Evolutionary conservation across 805 yeast genomes (phyloP).

Genomic region (Candida montana): DNA sequence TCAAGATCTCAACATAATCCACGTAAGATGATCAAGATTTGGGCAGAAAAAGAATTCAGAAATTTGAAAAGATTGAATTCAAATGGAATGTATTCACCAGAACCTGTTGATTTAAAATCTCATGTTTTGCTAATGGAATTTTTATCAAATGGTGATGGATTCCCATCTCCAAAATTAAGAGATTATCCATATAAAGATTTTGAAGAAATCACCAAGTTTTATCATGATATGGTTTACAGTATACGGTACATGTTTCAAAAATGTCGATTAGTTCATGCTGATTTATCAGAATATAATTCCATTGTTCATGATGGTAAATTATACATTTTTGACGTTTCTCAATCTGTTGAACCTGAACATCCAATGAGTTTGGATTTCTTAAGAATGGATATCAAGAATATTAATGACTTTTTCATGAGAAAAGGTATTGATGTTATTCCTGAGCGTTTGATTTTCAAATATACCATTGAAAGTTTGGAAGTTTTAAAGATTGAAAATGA

Average conservation of each 20-base stretch:
- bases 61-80: constrained; percentile 77
- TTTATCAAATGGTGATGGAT: constrained; percentile 68
- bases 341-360: constrained; percentile 96
- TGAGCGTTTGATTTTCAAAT: constrained; percentile 77
- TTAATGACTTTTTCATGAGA: constrained; percentile 77
- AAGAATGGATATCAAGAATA: constrained; percentile 96
- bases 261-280: constrained; percentile 94
- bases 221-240: constrained; percentile 73
- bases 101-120: constrained; percentile 80
- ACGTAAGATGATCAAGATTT: constrained; percentile 91
- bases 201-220: constrained; percentile 61
- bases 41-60: constrained; percentile 98
- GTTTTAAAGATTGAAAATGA: constrained; percentile 36
- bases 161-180: constrained; percentile 84
- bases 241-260: constrained; percentile 85
- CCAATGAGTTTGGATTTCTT: constrained; percentile 93
- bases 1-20: constrained; percentile 87
- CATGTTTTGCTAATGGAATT: constrained; percentile 96
- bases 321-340: constrained; percentile 94
- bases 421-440: constrained; percentile 73
- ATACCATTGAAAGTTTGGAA: constrained; percentile 48
- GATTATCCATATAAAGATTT: constrained; percentile 73
- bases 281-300: constrained; percentile 89
- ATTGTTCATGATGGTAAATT: constrained; percentile 75
- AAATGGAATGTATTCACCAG: constrained; percentile 88